Conservation (phyloP, 176 grass and related monocot species). For the Carex littledalei region DNA sequence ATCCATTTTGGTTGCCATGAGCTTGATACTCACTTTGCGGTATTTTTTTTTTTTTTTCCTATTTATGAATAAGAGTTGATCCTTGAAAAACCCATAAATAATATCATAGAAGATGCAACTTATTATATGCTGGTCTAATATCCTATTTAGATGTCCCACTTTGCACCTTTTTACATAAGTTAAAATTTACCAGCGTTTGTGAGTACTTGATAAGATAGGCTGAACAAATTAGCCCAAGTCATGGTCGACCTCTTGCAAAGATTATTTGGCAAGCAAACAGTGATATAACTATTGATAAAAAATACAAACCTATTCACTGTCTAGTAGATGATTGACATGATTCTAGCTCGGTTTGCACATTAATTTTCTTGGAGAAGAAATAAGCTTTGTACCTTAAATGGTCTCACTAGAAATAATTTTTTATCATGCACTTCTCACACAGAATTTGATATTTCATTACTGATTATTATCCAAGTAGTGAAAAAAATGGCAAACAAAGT, state of each 20-base stretch:
- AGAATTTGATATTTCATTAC: no score
- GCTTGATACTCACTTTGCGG: background rate
- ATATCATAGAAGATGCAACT: no score
- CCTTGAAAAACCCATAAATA: background rate
- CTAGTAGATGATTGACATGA: background rate
- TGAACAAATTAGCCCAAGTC: no score
- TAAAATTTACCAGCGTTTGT: background rate
- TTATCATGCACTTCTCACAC: no score
- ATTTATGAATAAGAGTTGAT: conserved; percentile 6
- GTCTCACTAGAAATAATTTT: no score
- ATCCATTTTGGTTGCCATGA: conserved; percentile 5
- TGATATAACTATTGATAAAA: background rate
- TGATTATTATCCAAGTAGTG: no score
- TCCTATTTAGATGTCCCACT: background rate
- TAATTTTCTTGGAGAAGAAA: no score
- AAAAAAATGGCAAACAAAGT: no score
- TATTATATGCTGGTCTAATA: background rate
- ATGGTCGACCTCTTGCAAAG: no score
- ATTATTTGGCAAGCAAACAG: background rate
- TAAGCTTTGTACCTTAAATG: no score
- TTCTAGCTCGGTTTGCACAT: background rate
- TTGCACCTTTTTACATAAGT: background rate
- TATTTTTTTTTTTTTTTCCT: background rate
- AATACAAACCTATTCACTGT: background rate
- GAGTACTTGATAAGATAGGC: no score